These are phyloP conservation scores for Priceomyces carsonii DNA, from an alignment of 805 yeast genomes.

Conservation along the genomic window DNA sequence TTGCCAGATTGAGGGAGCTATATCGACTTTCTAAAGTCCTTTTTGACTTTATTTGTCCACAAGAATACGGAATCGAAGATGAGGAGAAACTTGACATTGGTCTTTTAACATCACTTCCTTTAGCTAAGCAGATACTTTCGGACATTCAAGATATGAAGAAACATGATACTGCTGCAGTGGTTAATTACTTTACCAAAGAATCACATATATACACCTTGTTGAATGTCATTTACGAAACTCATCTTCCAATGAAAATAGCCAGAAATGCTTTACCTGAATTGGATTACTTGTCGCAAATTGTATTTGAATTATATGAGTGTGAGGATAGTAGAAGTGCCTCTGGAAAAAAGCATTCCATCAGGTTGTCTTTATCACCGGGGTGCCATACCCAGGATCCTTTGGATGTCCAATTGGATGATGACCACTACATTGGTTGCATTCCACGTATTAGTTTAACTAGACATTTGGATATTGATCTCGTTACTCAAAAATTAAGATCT, in stretches of 20 bases:
- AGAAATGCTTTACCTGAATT: conserved; percentile 95
- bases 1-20: conserved; percentile 79
- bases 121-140: conserved; percentile 80
- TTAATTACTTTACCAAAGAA: conserved; percentile 93
- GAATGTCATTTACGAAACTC: conserved; percentile 88
- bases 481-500: conserved; percentile 74
- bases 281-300: conserved; percentile 92
- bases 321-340: conserved; percentile 60
- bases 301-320: conserved; percentile 87
- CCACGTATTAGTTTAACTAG: conserved; percentile 88
- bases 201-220: conserved; percentile 92
- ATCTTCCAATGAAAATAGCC: conserved; percentile 92
- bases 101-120: conserved; percentile 85
- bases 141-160: conserved; percentile 81
- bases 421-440: conserved; percentile 95
- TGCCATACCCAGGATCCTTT: conserved; percentile 98
- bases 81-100: conserved; percentile 96
- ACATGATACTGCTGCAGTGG: conserved; percentile 78
- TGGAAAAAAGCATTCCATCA: conserved; percentile 81
- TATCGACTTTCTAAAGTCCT: conserved; percentile 88
- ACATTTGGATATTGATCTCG: conserved; percentile 89
- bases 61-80: conserved; percentile 96
- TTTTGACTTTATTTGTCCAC: conserved; percentile 97
- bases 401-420: conserved; percentile 93
- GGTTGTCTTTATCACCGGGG: conserved; percentile 94